A percentile compares a stretch with the other conserved stretches of the same genome.
Evolutionary conservation across 2,329 filamentous ascomycete species (phyloP).

Genomic region (Exophiala sp.): DNA sequence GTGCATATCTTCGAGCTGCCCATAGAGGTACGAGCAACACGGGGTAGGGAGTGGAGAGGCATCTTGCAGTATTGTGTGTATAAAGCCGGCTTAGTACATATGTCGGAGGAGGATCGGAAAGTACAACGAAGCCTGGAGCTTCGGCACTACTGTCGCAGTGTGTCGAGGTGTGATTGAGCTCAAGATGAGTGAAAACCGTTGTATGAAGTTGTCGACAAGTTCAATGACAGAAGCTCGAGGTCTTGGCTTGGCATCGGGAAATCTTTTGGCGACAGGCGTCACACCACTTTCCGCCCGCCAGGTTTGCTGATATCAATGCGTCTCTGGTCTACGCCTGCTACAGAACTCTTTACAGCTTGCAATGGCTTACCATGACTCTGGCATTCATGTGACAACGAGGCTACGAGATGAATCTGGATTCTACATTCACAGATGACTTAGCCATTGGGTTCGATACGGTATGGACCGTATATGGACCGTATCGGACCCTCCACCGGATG

Average conservation of each 20-base stretch:
- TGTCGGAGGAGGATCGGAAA: conserved; percentile 12
- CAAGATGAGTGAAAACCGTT: neutral
- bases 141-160: conserved; percentile 17
- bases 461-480: too few species aligned
- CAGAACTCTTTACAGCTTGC: too few species aligned
- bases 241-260: conserved; percentile 19
- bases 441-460: too few species aligned
- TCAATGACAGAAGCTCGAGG: conserved; percentile 16
- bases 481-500: too few species aligned
- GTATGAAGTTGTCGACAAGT: conserved; percentile 14
- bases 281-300: conserved; percentile 9
- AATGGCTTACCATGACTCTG: too few species aligned
- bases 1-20: conserved; percentile 33
- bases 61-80: conserved; percentile 30
- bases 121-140: conserved; percentile 26
- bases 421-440: too few species aligned
- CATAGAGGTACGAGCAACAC: conserved; percentile 44
- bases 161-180: conserved; percentile 13
- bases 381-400: too few species aligned
- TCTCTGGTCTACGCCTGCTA: too few species aligned
- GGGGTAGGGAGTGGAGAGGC: conserved; percentile 46
- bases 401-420: too few species aligned
- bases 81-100: conserved; percentile 19
- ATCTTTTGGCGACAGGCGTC: conserved; percentile 6
- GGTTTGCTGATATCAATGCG: too few species aligned